A percentile compares a stretch with the other conserved stretches of the same genome.
phyloP scores from a whole-genome alignment of 2,329 filamentous ascomycete genomes.

The Ceratocystis variospora region DNA sequence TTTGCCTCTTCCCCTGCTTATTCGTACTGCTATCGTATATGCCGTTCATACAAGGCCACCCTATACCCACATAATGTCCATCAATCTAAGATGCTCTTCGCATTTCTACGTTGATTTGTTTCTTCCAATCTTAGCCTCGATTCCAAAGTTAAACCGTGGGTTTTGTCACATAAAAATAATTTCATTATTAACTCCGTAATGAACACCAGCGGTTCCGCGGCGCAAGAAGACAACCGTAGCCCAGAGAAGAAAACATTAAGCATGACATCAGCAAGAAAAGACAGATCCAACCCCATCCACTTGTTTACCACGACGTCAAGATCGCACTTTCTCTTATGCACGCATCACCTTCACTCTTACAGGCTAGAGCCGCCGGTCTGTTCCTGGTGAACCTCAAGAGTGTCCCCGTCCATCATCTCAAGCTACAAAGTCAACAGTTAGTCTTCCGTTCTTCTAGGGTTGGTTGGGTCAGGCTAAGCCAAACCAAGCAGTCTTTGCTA shows the following conservation, averaged over 20 bases:
- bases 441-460: not conserved
- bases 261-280: not conserved
- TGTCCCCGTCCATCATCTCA: constrained; percentile 93
- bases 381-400: constrained; percentile 93
- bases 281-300: not conserved
- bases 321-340: not conserved
- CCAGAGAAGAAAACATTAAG: not conserved
- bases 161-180: not conserved
- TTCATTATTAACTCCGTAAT: constrained; percentile 1
- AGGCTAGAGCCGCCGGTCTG: constrained; percentile 63
- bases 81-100: not conserved
- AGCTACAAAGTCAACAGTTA: constrained; percentile 42
- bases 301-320: not conserved
- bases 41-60: not conserved
- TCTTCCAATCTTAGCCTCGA: not conserved
- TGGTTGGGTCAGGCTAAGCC: too few relatives aligned
- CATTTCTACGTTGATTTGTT: not conserved
- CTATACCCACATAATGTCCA: not conserved
- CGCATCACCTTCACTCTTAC: not conserved
- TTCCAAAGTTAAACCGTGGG: not conserved
- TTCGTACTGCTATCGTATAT: not conserved
- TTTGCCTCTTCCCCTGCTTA: constrained; percentile 12
- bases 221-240: not conserved
- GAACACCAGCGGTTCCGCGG: not conserved
- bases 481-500: too few relatives aligned